These are phyloP conservation scores for Phytophthora aleatoria DNA, from an alignment of 352 stramenopile genomes.

Conservation along the genomic window DNA sequence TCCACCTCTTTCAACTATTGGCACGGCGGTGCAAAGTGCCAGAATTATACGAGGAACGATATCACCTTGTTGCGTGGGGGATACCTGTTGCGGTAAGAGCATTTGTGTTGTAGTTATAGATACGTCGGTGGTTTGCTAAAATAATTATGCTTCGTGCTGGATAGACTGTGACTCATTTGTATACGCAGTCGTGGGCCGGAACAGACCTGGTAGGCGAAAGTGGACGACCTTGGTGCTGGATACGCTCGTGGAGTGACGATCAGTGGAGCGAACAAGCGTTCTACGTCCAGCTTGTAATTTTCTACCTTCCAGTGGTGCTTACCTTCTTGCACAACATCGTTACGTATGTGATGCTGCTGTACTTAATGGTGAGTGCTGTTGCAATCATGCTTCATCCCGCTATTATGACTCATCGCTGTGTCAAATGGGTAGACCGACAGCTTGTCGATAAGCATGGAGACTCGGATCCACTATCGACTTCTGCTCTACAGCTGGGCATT, in stretches of 20 bases:
- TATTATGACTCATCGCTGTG: not conserved
- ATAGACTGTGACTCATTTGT: slow-evolving; percentile 58
- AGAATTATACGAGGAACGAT: slow-evolving; percentile 71
- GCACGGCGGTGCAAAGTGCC: slow-evolving; percentile 49
- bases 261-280: slow-evolving; percentile 56
- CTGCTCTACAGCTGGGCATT: slow-evolving; percentile 68
- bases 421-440: slow-evolving; percentile 46
- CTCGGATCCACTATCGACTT: slow-evolving; percentile 69
- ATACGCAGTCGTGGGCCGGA: slow-evolving; percentile 46
- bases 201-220: slow-evolving; percentile 63
- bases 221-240: slow-evolving; percentile 76
- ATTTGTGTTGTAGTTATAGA: not conserved
- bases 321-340: slow-evolving; percentile 62
- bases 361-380: slow-evolving; percentile 52
- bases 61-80: slow-evolving; percentile 74
- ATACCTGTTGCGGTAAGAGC: slow-evolving; percentile 47
- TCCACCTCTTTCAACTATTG: slow-evolving; percentile 77
- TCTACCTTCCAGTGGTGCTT: slow-evolving; percentile 60
- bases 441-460: slow-evolving; percentile 70
- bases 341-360: slow-evolving; percentile 64
- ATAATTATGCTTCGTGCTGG: slow-evolving; percentile 8
- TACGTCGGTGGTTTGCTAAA: not conserved
- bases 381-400: not conserved
- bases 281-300: slow-evolving; percentile 63
- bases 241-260: slow-evolving; percentile 69